Evolutionary conservation across 371 early-diverging fungal species (phyloP).

Genomic region (Mortierella polycephala): DNA sequence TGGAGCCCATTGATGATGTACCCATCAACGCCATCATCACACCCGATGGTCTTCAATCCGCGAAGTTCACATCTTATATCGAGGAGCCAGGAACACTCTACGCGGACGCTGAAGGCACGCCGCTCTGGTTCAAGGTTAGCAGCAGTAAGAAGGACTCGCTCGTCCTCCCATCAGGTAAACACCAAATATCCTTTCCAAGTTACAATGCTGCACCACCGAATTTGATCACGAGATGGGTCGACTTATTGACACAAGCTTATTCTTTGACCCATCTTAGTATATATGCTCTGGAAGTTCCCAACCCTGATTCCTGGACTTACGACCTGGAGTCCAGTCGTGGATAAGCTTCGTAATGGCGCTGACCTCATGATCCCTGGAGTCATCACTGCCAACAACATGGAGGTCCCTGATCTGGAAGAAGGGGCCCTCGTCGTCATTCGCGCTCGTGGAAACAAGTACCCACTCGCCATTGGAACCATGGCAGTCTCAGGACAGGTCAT

Average conservation of each 20-base stretch:
- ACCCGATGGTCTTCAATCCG: conserved; percentile 68
- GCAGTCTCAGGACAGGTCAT: conserved; percentile 61
- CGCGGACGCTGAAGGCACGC: conserved; percentile 61
- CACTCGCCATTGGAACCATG: conserved; percentile 70
- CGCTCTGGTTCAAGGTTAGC: conserved; percentile 72
- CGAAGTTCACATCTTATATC: conserved; percentile 70
- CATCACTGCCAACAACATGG: conserved; percentile 59
- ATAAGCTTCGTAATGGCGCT: conserved; percentile 74
- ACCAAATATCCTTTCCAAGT: neutral
- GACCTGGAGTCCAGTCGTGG: conserved; percentile 70
- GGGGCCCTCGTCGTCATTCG: conserved; percentile 66
- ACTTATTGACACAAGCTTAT: no score
- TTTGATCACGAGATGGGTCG: no score
- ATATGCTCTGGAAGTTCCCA: conserved; percentile 75
- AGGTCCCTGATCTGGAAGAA: conserved; percentile 57
- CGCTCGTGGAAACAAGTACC: conserved; percentile 65
- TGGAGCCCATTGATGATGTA: conserved; percentile 29
- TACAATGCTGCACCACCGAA: neutral
- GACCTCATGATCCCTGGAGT: conserved; percentile 76
- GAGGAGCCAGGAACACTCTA: conserved; percentile 71
- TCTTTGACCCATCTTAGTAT: conserved; percentile 54
- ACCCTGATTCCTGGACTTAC: conserved; percentile 67
- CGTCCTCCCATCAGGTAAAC: conserved; percentile 43
- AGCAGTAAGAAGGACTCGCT: conserved; percentile 26
- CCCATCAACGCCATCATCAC: conserved; percentile 53